Percentiles rank a stretch among this genome's conserved stretches.
Conservation (phyloP, 768 basidiomycete species). For the Kwoniella dendrophila region DNA sequence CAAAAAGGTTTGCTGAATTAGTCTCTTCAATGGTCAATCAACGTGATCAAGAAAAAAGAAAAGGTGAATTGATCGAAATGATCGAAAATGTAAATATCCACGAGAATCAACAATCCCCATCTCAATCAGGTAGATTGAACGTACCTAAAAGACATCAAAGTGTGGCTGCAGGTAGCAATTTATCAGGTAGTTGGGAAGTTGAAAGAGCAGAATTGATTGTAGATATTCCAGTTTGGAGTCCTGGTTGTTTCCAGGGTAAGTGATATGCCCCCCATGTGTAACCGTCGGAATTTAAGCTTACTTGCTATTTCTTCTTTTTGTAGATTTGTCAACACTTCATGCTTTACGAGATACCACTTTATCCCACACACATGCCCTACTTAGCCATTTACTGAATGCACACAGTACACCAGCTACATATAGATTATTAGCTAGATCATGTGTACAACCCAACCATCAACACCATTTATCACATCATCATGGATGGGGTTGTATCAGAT, state of each 20-base stretch:
- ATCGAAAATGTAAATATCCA: constrained; percentile 23
- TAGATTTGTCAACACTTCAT: constrained; percentile 54
- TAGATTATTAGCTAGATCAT: constrained; percentile 48
- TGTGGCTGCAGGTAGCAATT: constrained; percentile 23
- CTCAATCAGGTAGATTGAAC: neutral
- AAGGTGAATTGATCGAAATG: constrained; percentile 21
- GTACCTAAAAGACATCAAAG: constrained; percentile 19
- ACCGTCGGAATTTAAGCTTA: neutral
- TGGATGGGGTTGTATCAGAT: constrained; percentile 54
- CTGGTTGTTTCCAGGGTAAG: constrained; percentile 52
- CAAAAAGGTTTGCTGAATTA: constrained; percentile 37
- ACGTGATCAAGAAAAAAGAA: constrained; percentile 13
- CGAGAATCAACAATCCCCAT: neutral
- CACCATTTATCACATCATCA: constrained; percentile 4
- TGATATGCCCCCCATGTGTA: too few species aligned
- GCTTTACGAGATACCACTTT: constrained; percentile 52
- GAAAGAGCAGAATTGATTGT: constrained; percentile 52
- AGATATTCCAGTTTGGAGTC: constrained; percentile 53
- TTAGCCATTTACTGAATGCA: constrained; percentile 38
- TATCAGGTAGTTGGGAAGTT: constrained; percentile 45
- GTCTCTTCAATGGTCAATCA: constrained; percentile 28
- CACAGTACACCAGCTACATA: constrained; percentile 50
- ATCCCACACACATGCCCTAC: constrained; percentile 46
- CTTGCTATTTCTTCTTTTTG: neutral
- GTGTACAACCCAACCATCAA: constrained; percentile 18